A percentile compares a stretch with the other conserved stretches of the same genome.
phyloP scores from a whole-genome alignment of 345 rosid genomes.

The Salix arbutifolia region DNA sequence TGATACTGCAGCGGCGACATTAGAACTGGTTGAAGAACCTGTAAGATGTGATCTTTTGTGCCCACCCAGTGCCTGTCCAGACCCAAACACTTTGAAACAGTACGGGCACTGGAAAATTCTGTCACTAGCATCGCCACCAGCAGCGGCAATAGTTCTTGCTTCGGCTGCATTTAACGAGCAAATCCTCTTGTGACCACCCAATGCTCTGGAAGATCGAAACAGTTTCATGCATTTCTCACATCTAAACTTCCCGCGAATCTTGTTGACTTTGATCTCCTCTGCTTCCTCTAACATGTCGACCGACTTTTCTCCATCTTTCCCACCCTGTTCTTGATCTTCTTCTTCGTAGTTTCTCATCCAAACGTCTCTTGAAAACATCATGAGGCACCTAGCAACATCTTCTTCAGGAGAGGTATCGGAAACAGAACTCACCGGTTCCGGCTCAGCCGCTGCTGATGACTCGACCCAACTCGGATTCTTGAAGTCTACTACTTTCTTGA shows the following conservation, averaged over 20 bases:
- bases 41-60: conserved; percentile 31
- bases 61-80: conserved; percentile 39
- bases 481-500: not conserved
- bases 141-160: not conserved
- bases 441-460: conserved; percentile 3
- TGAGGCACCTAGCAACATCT: conserved; percentile 26
- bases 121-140: not conserved
- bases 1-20: not conserved
- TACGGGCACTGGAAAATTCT: conserved; percentile 30
- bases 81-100: conserved; percentile 28
- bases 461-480: conserved; percentile 1
- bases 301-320: conserved; percentile 9
- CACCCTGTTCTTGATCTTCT: not conserved
- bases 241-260: conserved; percentile 20
- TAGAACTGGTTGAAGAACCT: not conserved
- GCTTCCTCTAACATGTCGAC: not conserved
- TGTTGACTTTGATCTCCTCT: conserved; percentile 13
- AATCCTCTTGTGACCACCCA: conserved; percentile 20
- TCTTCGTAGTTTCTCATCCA: conserved; percentile 10
- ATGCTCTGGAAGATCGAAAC: conserved; percentile 28
- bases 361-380: conserved; percentile 31
- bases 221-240: conserved; percentile 27
- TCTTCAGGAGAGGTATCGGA: conserved; percentile 31
- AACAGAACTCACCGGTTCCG: conserved; percentile 30
- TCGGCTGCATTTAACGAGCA: conserved; percentile 19